These are phyloP conservation scores for Cladosporium sp. DNA, from an alignment of 2,329 filamentous ascomycete genomes.

Conservation along the genomic window DNA sequence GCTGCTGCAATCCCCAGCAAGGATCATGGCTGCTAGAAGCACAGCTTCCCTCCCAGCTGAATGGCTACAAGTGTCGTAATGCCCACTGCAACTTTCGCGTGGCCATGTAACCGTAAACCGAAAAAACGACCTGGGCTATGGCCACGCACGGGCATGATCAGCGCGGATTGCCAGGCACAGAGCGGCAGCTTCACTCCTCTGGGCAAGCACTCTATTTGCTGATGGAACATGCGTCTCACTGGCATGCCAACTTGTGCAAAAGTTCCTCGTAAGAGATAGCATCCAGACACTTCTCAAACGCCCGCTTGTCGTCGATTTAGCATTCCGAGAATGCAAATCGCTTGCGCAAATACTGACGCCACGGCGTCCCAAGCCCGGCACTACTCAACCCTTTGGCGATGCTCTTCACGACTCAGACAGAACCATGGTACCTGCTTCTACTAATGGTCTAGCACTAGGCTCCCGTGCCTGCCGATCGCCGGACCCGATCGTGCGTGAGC, in stretches of 20 bases:
- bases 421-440: background rate
- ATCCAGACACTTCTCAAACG: no score
- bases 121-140: background rate
- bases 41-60: background rate
- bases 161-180: background rate
- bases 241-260: no score
- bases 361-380: background rate
- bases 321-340: background rate
- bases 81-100: constrained; percentile 3
- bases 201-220: no score
- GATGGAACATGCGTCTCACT: no score
- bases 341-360: background rate
- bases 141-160: background rate
- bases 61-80: background rate
- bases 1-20: constrained; percentile 5
- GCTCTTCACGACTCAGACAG: background rate
- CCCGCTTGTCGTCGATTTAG: background rate
- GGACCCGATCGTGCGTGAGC: background rate
- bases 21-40: background rate
- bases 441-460: background rate
- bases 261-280: no score
- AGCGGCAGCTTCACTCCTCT: no score
- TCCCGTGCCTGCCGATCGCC: background rate
- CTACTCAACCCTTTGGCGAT: background rate
- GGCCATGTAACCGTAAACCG: constrained; percentile 6